Evolutionary conservation across 1,139 yeast species (phyloP), one percentile per base, ranked within the genome.

Genomic region (Debaryomycetaceae sp.): DNA sequence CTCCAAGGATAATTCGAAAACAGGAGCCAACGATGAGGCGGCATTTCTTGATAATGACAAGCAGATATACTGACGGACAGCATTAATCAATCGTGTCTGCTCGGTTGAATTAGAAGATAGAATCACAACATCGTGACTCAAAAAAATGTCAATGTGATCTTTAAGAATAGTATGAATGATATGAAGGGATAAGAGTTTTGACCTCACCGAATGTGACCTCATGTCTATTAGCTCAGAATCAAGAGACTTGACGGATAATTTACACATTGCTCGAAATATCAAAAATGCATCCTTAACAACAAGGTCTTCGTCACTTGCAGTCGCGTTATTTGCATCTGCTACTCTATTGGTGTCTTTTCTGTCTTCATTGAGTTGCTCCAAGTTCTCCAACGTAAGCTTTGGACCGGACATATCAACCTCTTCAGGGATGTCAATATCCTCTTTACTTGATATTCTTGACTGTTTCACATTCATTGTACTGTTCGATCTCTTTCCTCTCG

Each of bases 181-280:
- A 59, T 91, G 96, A 54, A 95, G 75, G 1, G 98, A 88, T 37
- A 95, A 73, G 49, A 95, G 70, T 62, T 95, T 95, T 1, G 97
- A 89, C 55, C 99, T 80, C 51, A 93, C 91, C 2, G 93, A 85
- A 59, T 90, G 97, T 2, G 97, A 86, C 59, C 89, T 80, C 86
- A 88, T 83, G 62, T 93, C 98, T 43, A 86, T 66, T 9, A 77
- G 69, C 40, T 86, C 90, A 27, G 83, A 75, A 47, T 89, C 97
- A 36, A 75, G 56, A 30, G 85, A 78, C 61, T 93, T 93, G 42
- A 88, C 88, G 1, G 97, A 87, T 22, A 95, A 76, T 60, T 89
- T 89, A 62, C 97, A 88, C 91, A 95, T 87, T 1, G 97, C 91
- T 59, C 99, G 78, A 63, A 93, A 90, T 5, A 95, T 81, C 52